These are phyloP conservation scores for Melaleuca alternifolia DNA, from an alignment of 345 rosid species.

Conservation along the genomic window DNA sequence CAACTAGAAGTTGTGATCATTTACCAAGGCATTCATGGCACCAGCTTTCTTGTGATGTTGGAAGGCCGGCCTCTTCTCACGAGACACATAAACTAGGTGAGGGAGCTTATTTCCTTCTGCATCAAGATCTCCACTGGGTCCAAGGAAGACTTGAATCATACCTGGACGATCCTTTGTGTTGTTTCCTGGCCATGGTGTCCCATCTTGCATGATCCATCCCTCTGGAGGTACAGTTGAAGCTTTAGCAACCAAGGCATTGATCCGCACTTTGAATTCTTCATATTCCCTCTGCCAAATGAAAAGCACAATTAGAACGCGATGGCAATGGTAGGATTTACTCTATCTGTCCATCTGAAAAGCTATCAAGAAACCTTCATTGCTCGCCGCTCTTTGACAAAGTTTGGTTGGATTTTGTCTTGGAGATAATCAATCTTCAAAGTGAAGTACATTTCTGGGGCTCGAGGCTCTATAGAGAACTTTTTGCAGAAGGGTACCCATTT, in stretches of 20 bases:
- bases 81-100: slow-evolving; percentile 71
- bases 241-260: slow-evolving; percentile 82
- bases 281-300: slow-evolving; percentile 62
- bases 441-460: slow-evolving; percentile 77
- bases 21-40: slow-evolving; percentile 96
- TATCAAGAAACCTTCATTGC: slow-evolving; percentile 75
- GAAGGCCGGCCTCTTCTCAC: slow-evolving; percentile 86
- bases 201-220: slow-evolving; percentile 99
- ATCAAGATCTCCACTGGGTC: slow-evolving; percentile 83
- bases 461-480: slow-evolving; percentile 56
- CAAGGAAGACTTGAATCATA: slow-evolving; percentile 91
- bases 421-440: slow-evolving; percentile 78
- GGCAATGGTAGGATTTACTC: background rate
- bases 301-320: background rate
- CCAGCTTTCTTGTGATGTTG: slow-evolving; percentile 95
- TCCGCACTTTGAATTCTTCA: slow-evolving; percentile 92
- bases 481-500: slow-evolving; percentile 93
- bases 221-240: slow-evolving; percentile 73
- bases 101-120: slow-evolving; percentile 79
- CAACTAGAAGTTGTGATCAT: background rate
- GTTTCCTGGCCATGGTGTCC: slow-evolving; percentile 99
- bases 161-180: slow-evolving; percentile 97
- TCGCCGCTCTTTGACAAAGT: slow-evolving; percentile 86
- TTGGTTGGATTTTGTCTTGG: slow-evolving; percentile 94
- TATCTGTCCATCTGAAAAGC: background rate